These are phyloP conservation scores for Solanum hybrid DNA, from an alignment of 305 asterid species.

Conservation along the genomic window DNA sequence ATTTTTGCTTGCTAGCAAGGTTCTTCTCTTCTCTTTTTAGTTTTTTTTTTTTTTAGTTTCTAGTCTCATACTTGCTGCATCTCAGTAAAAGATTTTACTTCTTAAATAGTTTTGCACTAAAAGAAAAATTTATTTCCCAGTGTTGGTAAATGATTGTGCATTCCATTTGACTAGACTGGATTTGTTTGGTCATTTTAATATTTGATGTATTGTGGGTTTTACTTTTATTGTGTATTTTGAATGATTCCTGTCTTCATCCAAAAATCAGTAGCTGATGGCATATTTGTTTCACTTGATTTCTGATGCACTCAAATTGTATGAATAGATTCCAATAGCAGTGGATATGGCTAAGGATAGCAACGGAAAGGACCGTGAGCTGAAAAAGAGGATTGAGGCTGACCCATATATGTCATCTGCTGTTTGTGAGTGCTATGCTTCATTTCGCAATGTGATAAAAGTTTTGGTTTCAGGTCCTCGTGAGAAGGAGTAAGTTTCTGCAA, in stretches of 20 bases:
- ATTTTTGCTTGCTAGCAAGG: slow-evolving; percentile 99
- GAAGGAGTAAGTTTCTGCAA: slow-evolving; percentile 49
- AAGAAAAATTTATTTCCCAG: background rate
- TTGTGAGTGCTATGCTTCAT: slow-evolving; percentile 92
- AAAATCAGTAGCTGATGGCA: background rate
- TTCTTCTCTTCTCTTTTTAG: slow-evolving; percentile 13
- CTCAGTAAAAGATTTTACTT: background rate
- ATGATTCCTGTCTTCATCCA: background rate
- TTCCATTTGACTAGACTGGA: background rate
- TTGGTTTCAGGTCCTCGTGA: slow-evolving; percentile 75
- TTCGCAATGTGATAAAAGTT: slow-evolving; percentile 66
- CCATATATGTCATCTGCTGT: slow-evolving; percentile 93
- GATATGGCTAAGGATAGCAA: slow-evolving; percentile 99
- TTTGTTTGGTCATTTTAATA: background rate
- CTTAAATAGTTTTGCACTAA: background rate
- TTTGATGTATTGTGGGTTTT: background rate
- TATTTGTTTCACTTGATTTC: background rate
- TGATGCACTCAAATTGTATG: background rate
- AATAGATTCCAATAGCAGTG: slow-evolving; percentile 92
- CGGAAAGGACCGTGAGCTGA: slow-evolving; percentile 84
- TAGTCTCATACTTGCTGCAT: background rate
- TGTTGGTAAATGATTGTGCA: background rate
- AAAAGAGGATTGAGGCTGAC: slow-evolving; percentile 78
- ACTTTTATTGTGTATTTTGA: background rate
- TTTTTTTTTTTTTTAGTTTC: background rate